Percentiles rank a stretch among this genome's conserved stretches.
These are phyloP conservation scores for Pythium aristosporum DNA, from an alignment of 352 stramenopile species.

Conservation along the genomic window DNA sequence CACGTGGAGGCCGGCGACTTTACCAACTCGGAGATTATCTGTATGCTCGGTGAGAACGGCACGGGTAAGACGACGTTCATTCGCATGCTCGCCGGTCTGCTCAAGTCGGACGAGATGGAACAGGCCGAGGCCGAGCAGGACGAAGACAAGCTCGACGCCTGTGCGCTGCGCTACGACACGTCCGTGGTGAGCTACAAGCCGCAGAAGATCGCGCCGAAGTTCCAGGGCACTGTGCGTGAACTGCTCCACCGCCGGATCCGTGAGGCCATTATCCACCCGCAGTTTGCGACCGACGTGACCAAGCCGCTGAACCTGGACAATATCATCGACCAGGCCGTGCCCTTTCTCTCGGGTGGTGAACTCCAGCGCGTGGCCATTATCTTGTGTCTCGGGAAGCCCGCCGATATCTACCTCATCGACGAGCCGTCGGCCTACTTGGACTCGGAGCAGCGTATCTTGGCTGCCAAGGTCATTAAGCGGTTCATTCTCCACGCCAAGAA, in stretches of 20 bases:
- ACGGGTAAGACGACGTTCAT: constrained; percentile 99
- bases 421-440: constrained; percentile 99
- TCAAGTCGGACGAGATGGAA: constrained; percentile 98
- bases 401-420: constrained; percentile 99
- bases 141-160: constrained; percentile 71
- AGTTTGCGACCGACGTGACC: constrained; percentile 99
- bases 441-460: constrained; percentile 99
- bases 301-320: constrained; percentile 97
- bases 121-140: constrained; percentile 69
- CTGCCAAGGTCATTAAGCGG: constrained; percentile 99
- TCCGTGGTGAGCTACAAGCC: constrained; percentile 97
- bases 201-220: constrained; percentile 97
- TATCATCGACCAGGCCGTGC: constrained; percentile 99
- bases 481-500: constrained; percentile 99
- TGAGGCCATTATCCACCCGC: constrained; percentile 96
- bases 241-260: constrained; percentile 98
- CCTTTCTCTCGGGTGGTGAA: constrained; percentile 98
- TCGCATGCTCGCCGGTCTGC: constrained; percentile 97
- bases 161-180: constrained; percentile 78
- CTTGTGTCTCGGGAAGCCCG: constrained; percentile 96
- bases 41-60: constrained; percentile 98
- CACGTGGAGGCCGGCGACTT: constrained; percentile 98
- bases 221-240: constrained; percentile 95
- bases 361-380: constrained; percentile 99
- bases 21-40: constrained; percentile 99